Conservation (phyloP, 2,329 filamentous ascomycete species). For the Cladosporium austrohemisphaericum region DNA sequence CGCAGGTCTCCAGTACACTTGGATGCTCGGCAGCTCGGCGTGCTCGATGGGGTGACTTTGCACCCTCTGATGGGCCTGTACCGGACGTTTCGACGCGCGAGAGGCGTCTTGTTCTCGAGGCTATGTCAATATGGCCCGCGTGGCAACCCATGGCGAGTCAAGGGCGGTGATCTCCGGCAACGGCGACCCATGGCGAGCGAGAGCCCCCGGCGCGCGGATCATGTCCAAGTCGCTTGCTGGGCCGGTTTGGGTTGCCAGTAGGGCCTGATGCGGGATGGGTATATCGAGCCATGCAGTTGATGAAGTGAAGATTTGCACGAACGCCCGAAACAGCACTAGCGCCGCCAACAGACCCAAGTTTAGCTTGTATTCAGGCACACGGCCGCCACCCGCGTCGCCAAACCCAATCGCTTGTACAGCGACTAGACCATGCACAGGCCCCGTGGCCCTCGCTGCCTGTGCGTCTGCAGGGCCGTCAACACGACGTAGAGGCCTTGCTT, state of each 20-base stretch:
- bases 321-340: neutral
- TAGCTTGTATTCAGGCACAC: too few relatives aligned
- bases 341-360: neutral
- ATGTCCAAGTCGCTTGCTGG: neutral
- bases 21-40: slow-evolving; percentile 7
- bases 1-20: neutral
- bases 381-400: too few relatives aligned
- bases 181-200: neutral
- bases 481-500: neutral
- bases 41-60: neutral
- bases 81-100: neutral
- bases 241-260: neutral
- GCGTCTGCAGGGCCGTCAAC: neutral
- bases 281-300: too few relatives aligned
- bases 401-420: too few relatives aligned
- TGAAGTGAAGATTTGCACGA: slow-evolving; percentile 1
- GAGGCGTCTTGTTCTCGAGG: too few relatives aligned
- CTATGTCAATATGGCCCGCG: too few relatives aligned
- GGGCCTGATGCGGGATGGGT: neutral
- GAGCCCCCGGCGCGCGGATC: slow-evolving; percentile 2
- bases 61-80: neutral
- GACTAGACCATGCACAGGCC: too few relatives aligned
- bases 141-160: neutral
- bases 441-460: too few relatives aligned
- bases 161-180: neutral